A percentile compares a stretch with the other conserved stretches of the same genome.
Conservation (phyloP, 176 grass and related monocot genomes). For the Alloteropsis semialata region DNA sequence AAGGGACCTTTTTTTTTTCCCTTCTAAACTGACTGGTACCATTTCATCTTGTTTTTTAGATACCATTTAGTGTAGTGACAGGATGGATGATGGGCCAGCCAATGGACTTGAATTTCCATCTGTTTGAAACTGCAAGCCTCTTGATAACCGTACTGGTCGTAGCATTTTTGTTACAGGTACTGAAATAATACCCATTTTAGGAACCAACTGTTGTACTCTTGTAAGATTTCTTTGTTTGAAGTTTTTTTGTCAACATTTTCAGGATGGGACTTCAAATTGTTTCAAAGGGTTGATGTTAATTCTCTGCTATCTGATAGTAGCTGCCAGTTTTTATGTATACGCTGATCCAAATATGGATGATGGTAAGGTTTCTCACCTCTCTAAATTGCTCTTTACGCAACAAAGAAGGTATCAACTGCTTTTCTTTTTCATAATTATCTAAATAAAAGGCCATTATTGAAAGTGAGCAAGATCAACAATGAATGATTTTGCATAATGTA, state of each 20-base stretch:
- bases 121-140: conserved; percentile 76
- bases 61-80: conserved; percentile 75
- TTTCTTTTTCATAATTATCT: not conserved
- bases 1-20: not conserved
- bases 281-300: conserved; percentile 80
- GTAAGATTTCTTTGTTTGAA: not conserved
- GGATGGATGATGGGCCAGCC: conserved; percentile 70
- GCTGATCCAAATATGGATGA: conserved; percentile 49
- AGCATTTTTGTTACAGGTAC: conserved; percentile 75
- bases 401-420: not conserved
- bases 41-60: conserved; percentile 40
- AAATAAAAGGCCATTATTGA: not conserved
- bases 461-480: conserved; percentile 1
- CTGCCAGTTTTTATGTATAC: conserved; percentile 83
- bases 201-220: not conserved
- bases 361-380: conserved; percentile 27
- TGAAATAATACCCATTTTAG: not conserved
- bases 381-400: not conserved
- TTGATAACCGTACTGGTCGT: conserved; percentile 81
- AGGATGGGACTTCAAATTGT: conserved; percentile 86
- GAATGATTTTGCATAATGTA: not conserved
- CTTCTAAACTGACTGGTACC: not conserved
- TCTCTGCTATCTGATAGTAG: conserved; percentile 81
- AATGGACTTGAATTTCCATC: conserved; percentile 86
- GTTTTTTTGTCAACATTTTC: not conserved